Evolutionary conservation across 179 eudicot species (phyloP).

Genomic region (Vitellaria paradoxa): DNA sequence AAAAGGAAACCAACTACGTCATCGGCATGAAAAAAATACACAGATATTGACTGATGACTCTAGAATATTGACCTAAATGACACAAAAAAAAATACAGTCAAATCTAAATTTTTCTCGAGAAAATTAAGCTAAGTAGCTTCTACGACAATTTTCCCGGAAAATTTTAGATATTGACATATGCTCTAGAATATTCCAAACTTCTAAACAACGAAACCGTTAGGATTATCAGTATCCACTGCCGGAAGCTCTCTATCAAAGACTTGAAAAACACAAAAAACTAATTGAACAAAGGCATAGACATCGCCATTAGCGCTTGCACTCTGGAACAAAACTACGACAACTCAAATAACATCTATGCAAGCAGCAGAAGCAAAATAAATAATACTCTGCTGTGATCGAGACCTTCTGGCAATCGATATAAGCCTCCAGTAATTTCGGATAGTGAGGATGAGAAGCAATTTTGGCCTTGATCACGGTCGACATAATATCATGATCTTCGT

Average conservation of each 20-base stretch:
- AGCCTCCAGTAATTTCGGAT: slow-evolving; percentile 65
- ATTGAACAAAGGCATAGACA: not conserved
- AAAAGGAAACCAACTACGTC: not conserved
- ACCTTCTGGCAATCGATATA: slow-evolving; percentile 93
- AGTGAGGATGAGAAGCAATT: slow-evolving; percentile 84
- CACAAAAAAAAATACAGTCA: not conserved
- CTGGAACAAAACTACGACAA: not conserved
- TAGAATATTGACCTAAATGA: too few relatives aligned
- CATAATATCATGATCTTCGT: slow-evolving; percentile 20
- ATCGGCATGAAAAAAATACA: not conserved
- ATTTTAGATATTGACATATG: not conserved
- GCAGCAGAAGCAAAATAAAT: not conserved
- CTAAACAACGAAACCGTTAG: not conserved
- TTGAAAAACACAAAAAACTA: not conserved
- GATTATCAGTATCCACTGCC: not conserved
- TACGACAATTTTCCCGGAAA: not conserved
- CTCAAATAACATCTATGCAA: not conserved
- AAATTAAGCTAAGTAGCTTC: not conserved
- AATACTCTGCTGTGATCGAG: not conserved
- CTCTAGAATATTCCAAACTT: not conserved
- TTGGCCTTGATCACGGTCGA: slow-evolving; percentile 46
- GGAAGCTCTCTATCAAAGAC: not conserved
- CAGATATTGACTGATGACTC: too few relatives aligned
- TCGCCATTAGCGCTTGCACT: not conserved
- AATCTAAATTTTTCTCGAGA: not conserved